phyloP scores from a whole-genome alignment of 169 alveolate genomes.

The Plasmodium ovale region DNA sequence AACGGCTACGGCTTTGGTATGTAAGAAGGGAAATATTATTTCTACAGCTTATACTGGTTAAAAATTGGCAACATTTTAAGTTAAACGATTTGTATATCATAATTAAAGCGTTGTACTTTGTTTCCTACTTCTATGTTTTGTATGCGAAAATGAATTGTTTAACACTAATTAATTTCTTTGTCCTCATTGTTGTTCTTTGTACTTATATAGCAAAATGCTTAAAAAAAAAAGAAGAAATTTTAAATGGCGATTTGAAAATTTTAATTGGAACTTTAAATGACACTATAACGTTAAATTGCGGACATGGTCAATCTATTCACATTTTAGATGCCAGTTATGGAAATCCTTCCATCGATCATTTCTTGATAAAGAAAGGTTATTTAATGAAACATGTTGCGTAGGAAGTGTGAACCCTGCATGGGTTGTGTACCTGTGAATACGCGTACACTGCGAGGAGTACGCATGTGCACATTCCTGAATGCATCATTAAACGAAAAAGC shows the following conservation, averaged over 20 bases:
- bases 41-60: too few relatives aligned
- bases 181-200: slow-evolving; percentile 24
- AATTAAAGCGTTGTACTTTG: not conserved
- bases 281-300: slow-evolving; percentile 56
- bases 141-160: slow-evolving; percentile 47
- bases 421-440: not conserved
- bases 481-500: not conserved
- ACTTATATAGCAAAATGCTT: slow-evolving; percentile 13
- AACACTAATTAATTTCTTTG: slow-evolving; percentile 19
- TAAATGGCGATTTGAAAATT: slow-evolving; percentile 53
- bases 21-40: too few relatives aligned
- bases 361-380: slow-evolving; percentile 72
- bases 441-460: not conserved
- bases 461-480: not conserved
- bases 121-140: slow-evolving; percentile 2
- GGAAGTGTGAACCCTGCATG: too few relatives aligned
- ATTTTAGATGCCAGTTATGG: slow-evolving; percentile 78
- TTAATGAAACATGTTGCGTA: too few relatives aligned
- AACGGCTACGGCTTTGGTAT: too few relatives aligned
- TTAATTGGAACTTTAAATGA: slow-evolving; percentile 51
- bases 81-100: not conserved
- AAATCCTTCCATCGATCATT: slow-evolving; percentile 63
- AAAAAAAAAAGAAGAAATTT: slow-evolving; percentile 44
- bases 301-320: slow-evolving; percentile 17
- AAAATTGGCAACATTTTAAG: too few relatives aligned